A percentile compares a stretch with the other conserved stretches of the same genome.
phyloP scores from a whole-genome alignment of 805 yeast genomes.

The Candida takata region DNA sequence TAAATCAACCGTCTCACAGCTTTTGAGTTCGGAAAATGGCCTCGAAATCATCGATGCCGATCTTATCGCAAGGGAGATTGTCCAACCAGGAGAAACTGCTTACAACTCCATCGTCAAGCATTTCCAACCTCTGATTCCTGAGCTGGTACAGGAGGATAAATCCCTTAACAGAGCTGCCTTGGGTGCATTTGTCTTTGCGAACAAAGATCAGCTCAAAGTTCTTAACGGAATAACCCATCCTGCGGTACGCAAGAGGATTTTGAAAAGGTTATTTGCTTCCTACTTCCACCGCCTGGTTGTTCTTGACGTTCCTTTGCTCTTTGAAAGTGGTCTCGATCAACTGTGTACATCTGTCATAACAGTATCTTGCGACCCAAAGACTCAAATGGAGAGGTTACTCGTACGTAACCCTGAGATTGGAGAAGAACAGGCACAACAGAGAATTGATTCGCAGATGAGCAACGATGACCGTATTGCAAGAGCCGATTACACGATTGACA shows the following conservation, averaged over 20 bases:
- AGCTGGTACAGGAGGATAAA: slow-evolving; percentile 30
- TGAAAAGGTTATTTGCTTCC: slow-evolving; percentile 27
- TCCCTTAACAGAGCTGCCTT: slow-evolving; percentile 63
- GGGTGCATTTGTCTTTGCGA: slow-evolving; percentile 73
- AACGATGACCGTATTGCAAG: slow-evolving; percentile 45
- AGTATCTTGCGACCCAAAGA: slow-evolving; percentile 50
- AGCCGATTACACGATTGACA: slow-evolving; percentile 66
- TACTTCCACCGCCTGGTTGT: slow-evolving; percentile 44
- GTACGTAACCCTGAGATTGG: slow-evolving; percentile 62
- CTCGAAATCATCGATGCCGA: slow-evolving; percentile 84
- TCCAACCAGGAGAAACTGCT: slow-evolving; percentile 70
- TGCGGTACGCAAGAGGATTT: slow-evolving; percentile 63
- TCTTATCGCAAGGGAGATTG: slow-evolving; percentile 76
- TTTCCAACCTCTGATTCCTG: slow-evolving; percentile 50
- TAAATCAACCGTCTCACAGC: slow-evolving; percentile 77
- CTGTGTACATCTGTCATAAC: slow-evolving; percentile 69
- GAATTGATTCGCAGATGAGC: slow-evolving; percentile 75
- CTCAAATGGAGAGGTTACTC: slow-evolving; percentile 58
- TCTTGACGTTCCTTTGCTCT: slow-evolving; percentile 84
- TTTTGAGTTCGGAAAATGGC: slow-evolving; percentile 43
- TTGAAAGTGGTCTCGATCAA: slow-evolving; percentile 66
- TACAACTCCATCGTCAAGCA: slow-evolving; percentile 56
- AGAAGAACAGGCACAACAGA: slow-evolving; percentile 56
- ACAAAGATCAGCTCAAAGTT: slow-evolving; percentile 46
- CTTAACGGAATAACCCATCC: slow-evolving; percentile 85